A percentile compares a stretch with the other conserved stretches of the same genome.
phyloP scores from a whole-genome alignment of 148 eudicot genomes.

The Amaranthus palmeri region DNA sequence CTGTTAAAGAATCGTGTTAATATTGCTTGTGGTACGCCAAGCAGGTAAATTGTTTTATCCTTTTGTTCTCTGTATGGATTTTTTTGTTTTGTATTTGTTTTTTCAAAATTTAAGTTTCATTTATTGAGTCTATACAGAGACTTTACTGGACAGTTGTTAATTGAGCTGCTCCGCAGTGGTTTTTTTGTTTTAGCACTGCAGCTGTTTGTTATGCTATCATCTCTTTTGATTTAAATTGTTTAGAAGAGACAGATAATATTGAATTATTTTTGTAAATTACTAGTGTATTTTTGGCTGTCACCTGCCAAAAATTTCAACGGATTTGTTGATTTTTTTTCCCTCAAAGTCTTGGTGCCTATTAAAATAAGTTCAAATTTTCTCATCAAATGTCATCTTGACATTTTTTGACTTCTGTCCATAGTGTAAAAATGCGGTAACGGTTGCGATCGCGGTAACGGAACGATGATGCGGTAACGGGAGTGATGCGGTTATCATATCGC shows the following conservation, averaged over 20 bases:
- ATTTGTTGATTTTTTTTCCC: too few relatives aligned
- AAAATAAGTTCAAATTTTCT: too few relatives aligned
- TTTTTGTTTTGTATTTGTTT: background rate
- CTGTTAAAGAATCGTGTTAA: slow-evolving; percentile 70
- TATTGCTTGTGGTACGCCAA: slow-evolving; percentile 91
- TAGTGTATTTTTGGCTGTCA: too few relatives aligned
- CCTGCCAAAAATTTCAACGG: too few relatives aligned
- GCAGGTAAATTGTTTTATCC: slow-evolving; percentile 47
- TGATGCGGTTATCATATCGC: too few relatives aligned
- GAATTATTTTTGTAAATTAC: too few relatives aligned
- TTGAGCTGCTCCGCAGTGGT: background rate
- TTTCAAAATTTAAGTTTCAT: background rate
- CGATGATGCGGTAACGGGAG: too few relatives aligned
- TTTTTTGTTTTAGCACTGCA: background rate
- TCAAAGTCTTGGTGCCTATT: too few relatives aligned
- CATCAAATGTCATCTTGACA: background rate
- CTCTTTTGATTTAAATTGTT: background rate
- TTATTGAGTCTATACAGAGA: background rate
- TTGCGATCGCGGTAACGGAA: too few relatives aligned
- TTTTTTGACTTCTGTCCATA: too few relatives aligned
- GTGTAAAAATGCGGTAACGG: too few relatives aligned
- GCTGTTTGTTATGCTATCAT: background rate
- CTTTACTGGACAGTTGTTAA: background rate
- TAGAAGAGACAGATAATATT: too few relatives aligned
- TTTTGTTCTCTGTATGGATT: background rate